These are phyloP conservation scores for Zopfia rhizophila DNA, from an alignment of 2,329 filamentous ascomycete genomes.

Conservation along the genomic window DNA sequence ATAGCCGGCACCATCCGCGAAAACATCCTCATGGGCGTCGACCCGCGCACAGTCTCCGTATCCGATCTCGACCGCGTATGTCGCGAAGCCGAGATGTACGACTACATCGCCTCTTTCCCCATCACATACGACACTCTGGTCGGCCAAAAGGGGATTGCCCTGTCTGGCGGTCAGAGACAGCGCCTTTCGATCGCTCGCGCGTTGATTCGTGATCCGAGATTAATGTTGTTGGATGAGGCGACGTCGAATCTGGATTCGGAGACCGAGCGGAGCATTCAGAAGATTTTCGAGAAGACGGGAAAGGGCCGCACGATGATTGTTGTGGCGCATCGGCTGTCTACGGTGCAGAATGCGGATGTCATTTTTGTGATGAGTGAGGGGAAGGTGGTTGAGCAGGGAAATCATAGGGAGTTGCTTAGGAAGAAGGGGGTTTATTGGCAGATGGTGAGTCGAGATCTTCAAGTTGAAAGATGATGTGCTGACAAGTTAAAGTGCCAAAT, in stretches of 20 bases:
- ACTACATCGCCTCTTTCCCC: conserved; percentile 31
- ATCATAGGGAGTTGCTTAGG: conserved; percentile 24
- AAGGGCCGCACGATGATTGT: conserved; percentile 55
- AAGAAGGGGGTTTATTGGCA: conserved; percentile 27
- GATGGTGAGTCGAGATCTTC: conserved; percentile 29
- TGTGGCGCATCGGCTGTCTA: conserved; percentile 54
- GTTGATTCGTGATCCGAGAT: conserved; percentile 88
- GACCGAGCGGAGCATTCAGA: conserved; percentile 73
- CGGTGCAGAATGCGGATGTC: conserved; percentile 49
- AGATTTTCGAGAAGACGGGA: conserved; percentile 69
- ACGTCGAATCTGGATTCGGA: conserved; percentile 68
- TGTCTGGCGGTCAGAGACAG: conserved; percentile 84
- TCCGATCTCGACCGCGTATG: conserved; percentile 52
- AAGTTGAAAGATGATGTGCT: no score
- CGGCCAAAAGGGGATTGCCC: conserved; percentile 34
- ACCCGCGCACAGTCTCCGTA: conserved; percentile 44
- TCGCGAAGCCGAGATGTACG: conserved; percentile 29
- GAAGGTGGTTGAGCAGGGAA: conserved; percentile 44
- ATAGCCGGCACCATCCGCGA: conserved; percentile 90
- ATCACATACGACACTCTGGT: conserved; percentile 25
- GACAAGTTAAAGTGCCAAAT: no score
- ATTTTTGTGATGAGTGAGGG: conserved; percentile 56
- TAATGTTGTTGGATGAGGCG: conserved; percentile 61
- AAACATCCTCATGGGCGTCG: conserved; percentile 75
- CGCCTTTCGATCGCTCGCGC: conserved; percentile 90